phyloP scores from a whole-genome alignment of 352 stramenopile species.

The Phytophthora rubi region DNA sequence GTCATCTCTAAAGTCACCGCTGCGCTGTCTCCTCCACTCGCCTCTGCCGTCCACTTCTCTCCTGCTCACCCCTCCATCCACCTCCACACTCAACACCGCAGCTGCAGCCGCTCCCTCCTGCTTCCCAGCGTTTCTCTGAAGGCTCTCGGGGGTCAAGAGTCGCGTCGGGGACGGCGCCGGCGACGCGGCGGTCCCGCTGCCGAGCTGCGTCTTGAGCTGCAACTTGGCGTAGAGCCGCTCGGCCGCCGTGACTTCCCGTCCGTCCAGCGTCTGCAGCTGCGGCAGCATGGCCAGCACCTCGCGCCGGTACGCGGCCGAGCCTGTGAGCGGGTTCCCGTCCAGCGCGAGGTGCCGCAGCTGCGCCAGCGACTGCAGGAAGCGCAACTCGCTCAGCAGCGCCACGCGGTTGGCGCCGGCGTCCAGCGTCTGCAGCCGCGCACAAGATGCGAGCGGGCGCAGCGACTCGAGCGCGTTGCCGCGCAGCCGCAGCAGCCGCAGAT shows the following conservation, averaged over 20 bases:
- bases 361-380: conserved; percentile 52
- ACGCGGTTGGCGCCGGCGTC: conserved; percentile 54
- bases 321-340: conserved; percentile 66
- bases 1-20: background rate
- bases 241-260: conserved; percentile 45
- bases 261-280: conserved; percentile 58
- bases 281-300: conserved; percentile 67
- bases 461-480: conserved; percentile 66
- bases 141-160: conserved; percentile 31
- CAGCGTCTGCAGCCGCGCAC: conserved; percentile 43
- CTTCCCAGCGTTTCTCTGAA: conserved; percentile 7
- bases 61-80: background rate
- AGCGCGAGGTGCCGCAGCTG: conserved; percentile 53
- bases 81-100: background rate
- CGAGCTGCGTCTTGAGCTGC: conserved; percentile 49
- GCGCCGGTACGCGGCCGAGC: conserved; percentile 43
- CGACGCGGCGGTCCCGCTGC: background rate
- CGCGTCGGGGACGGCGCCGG: conserved; percentile 5
- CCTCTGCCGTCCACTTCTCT: conserved; percentile 1
- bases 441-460: conserved; percentile 42
- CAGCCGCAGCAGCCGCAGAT: conserved; percentile 58
- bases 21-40: background rate
- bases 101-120: background rate
- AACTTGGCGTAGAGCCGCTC: conserved; percentile 60
- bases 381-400: conserved; percentile 61